phyloP scores from a whole-genome alignment of 768 basidiomycete species.

The Mycena venus region DNA sequence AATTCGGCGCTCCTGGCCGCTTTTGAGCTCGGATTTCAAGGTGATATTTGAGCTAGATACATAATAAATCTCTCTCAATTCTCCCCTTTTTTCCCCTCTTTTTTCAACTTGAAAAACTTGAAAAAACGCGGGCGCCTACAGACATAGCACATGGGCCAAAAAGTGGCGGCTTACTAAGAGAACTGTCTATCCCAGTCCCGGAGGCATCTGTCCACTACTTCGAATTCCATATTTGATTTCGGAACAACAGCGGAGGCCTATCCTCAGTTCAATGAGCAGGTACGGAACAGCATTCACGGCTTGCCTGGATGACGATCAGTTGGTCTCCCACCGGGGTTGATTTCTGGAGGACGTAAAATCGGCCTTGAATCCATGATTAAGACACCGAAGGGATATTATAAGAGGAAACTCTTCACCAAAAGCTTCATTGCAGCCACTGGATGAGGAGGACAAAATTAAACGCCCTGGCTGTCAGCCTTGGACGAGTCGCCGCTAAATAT shows the following conservation, averaged over 20 bases:
- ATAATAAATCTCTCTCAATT: no score
- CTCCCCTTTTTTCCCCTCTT: no score
- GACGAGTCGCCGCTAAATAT: neutral
- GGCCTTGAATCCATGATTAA: conserved; percentile 9
- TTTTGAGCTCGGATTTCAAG: no score
- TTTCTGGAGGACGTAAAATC: conserved; percentile 18
- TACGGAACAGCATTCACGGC: neutral
- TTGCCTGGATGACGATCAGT: conserved; percentile 25
- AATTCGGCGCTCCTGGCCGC: no score
- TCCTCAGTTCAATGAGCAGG: neutral
- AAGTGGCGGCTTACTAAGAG: neutral
- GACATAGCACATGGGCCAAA: no score
- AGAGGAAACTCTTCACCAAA: neutral
- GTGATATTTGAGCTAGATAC: no score
- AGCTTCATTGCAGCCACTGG: conserved; percentile 19
- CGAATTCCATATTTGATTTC: neutral
- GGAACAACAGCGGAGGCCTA: conserved; percentile 20
- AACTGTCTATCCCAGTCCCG: conserved; percentile 12
- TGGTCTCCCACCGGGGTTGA: conserved; percentile 8
- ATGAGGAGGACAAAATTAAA: neutral
- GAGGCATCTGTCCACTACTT: neutral
- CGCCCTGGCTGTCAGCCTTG: neutral
- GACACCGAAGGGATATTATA: neutral
- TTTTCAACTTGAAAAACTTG: no score
- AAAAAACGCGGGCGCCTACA: no score